These are phyloP conservation scores for Penicillium sp. DNA, from an alignment of 2,329 filamentous ascomycete genomes.

Conservation along the genomic window DNA sequence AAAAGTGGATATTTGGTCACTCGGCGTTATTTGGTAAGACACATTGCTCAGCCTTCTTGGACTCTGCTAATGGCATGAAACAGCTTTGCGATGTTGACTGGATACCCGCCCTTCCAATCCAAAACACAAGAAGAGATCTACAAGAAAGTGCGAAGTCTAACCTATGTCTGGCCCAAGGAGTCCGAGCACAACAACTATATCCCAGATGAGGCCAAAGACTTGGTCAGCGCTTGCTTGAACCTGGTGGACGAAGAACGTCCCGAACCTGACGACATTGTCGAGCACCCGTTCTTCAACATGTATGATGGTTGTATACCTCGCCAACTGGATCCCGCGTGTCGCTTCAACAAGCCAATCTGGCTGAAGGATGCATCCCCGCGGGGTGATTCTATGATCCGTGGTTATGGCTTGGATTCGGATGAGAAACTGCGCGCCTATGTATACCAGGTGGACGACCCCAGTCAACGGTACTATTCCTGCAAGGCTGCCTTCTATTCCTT, in stretches of 20 bases:
- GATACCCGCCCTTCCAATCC: constrained; percentile 93
- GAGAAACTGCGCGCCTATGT: constrained; percentile 35
- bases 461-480: constrained; percentile 38
- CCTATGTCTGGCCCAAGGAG: constrained; percentile 48
- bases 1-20: constrained; percentile 96
- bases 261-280: constrained; percentile 48
- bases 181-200: constrained; percentile 43
- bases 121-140: constrained; percentile 51
- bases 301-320: constrained; percentile 46
- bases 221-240: constrained; percentile 46
- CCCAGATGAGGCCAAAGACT: constrained; percentile 46
- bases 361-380: constrained; percentile 42
- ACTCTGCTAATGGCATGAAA: constrained; percentile 14
- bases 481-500: constrained; percentile 42
- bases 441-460: constrained; percentile 33
- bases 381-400: constrained; percentile 42
- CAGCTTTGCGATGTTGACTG: constrained; percentile 92
- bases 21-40: constrained; percentile 88
- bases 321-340: constrained; percentile 38
- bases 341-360: constrained; percentile 41
- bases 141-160: constrained; percentile 44
- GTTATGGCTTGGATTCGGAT: constrained; percentile 43
- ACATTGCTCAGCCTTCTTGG: not conserved
- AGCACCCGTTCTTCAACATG: constrained; percentile 49
- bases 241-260: constrained; percentile 46